A percentile compares a stretch with the other conserved stretches of the same genome.
These are phyloP conservation scores for Sequoiadendron giganteum DNA, from an alignment of 75 land plant species.

Conservation along the genomic window DNA sequence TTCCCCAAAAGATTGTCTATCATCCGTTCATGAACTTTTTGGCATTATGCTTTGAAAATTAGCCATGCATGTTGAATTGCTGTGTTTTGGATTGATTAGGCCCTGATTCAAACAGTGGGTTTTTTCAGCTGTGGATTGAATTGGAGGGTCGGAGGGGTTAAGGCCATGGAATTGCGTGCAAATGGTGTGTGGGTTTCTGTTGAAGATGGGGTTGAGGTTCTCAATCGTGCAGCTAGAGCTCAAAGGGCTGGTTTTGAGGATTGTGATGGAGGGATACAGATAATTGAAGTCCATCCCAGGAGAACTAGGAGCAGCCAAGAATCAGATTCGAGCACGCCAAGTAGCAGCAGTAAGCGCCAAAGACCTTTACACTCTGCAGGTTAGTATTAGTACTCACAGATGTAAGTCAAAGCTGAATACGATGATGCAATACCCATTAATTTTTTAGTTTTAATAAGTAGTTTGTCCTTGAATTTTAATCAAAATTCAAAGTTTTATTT, in stretches of 20 bases:
- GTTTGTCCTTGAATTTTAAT: neutral
- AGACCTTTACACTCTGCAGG: neutral
- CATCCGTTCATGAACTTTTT: too few relatives aligned
- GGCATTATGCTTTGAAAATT: neutral
- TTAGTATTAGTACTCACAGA: neutral
- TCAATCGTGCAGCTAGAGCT: neutral
- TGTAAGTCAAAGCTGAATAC: neutral
- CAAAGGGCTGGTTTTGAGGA: neutral
- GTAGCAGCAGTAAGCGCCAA: neutral
- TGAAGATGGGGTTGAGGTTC: constrained; percentile 10
- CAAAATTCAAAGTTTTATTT: neutral
- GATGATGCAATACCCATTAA: neutral
- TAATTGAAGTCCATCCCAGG: neutral
- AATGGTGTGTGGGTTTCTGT: neutral
- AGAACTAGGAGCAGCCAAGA: neutral
- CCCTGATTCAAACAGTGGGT: neutral
- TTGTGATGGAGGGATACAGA: neutral
- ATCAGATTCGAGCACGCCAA: neutral
- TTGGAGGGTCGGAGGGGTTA: neutral
- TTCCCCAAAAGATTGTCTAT: neutral
- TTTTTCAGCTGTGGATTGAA: neutral
- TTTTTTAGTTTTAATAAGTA: neutral
- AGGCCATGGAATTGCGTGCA: neutral
- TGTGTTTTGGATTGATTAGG: neutral
- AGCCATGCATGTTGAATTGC: neutral